Percentiles rank a stretch among this genome's conserved stretches.
Evolutionary conservation across 2,329 filamentous ascomycete genomes (phyloP).

Genomic region (Leptographium procerum): DNA sequence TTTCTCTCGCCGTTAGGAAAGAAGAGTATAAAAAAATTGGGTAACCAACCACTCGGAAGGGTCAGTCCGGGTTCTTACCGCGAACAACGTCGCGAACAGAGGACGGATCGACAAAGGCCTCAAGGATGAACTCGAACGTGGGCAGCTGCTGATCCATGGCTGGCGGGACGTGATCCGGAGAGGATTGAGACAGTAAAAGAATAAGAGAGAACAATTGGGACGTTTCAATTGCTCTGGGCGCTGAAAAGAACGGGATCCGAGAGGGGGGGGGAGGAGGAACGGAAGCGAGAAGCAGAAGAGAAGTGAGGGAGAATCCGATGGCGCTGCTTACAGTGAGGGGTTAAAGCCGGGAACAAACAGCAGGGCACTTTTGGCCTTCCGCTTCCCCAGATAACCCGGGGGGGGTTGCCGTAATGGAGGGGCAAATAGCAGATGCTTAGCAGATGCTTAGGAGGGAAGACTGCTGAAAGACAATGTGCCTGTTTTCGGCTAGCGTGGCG

Average conservation of each 20-base stretch:
- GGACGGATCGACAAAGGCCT: slow-evolving; percentile 82
- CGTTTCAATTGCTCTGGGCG: neutral
- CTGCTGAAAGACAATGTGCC: neutral
- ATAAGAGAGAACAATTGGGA: no score
- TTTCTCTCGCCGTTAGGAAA: neutral
- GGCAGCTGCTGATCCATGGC: slow-evolving; percentile 11
- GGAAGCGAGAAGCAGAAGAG: neutral
- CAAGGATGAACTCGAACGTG: slow-evolving; percentile 82
- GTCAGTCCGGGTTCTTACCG: slow-evolving; percentile 39
- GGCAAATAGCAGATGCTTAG: neutral
- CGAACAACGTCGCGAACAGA: slow-evolving; percentile 89
- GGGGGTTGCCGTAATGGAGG: neutral
- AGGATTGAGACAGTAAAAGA: neutral
- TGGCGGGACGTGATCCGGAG: neutral
- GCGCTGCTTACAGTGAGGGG: neutral
- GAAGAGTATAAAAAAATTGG: slow-evolving; percentile 5
- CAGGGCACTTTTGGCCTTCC: neutral
- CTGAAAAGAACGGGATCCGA: neutral
- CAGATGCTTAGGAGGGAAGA: neutral
- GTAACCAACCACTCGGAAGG: no score
- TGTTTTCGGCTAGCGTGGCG: neutral
- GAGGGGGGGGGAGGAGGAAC: neutral
- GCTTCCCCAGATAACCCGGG: neutral
- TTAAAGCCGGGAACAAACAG: neutral
- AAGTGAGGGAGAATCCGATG: neutral